phyloP scores from a whole-genome alignment of 208 protist species.

The Crithidia sp. region DNA sequence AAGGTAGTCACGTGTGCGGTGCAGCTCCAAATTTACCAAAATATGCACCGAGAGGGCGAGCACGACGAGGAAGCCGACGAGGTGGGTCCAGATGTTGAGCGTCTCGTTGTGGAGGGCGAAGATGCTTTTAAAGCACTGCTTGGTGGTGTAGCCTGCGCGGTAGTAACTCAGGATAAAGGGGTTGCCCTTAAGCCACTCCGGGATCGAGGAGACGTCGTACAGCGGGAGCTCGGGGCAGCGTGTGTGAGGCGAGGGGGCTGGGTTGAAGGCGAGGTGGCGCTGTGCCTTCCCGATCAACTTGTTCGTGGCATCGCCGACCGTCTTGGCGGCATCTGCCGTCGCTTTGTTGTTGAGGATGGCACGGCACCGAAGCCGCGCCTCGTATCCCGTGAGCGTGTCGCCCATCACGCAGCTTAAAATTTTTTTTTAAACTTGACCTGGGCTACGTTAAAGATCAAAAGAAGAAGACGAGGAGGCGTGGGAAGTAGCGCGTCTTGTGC shows the following conservation, averaged over 20 bases:
- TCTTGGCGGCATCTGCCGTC: conserved; percentile 13
- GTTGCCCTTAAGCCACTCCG: conserved; percentile 54
- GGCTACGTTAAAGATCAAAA: too few species aligned
- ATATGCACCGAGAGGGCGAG: conserved; percentile 46
- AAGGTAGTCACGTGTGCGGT: conserved; percentile 35
- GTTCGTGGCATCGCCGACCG: conserved; percentile 21
- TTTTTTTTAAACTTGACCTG: background rate
- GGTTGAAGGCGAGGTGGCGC: conserved; percentile 8
- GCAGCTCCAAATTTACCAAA: conserved; percentile 42
- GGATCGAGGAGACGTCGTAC: conserved; percentile 47
- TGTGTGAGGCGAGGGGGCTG: conserved; percentile 6
- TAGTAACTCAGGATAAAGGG: conserved; percentile 67
- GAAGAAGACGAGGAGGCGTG: too few species aligned
- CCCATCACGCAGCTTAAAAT: background rate
- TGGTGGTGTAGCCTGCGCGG: conserved; percentile 72
- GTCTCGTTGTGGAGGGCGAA: conserved; percentile 88
- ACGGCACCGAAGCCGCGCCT: conserved; percentile 24
- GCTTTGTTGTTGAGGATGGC: conserved; percentile 15
- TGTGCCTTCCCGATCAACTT: conserved; percentile 28
- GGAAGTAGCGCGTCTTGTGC: too few species aligned
- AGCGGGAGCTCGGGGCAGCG: conserved; percentile 35
- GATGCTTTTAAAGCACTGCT: conserved; percentile 66
- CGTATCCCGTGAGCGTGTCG: conserved; percentile 21
- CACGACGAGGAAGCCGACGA: conserved; percentile 74
- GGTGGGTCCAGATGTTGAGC: conserved; percentile 87